A percentile compares a stretch with the other conserved stretches of the same genome.
These are phyloP conservation scores for Ilyonectria sp. DNA, from an alignment of 2,329 filamentous ascomycete genomes.

Conservation along the genomic window DNA sequence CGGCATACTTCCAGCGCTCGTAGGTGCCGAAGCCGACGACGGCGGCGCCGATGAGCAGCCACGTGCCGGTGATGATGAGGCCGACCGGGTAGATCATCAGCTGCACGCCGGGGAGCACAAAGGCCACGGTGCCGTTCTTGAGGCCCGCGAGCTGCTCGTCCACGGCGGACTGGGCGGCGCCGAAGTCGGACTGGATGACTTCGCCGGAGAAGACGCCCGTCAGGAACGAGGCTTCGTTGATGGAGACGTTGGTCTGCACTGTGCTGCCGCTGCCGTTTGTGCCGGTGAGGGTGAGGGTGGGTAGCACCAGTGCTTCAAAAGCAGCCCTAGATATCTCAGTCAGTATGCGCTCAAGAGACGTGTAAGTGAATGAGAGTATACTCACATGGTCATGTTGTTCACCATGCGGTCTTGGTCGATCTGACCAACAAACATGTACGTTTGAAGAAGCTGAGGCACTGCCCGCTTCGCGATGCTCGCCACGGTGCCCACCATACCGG, in stretches of 20 bases:
- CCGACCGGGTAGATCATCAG: constrained; percentile 80
- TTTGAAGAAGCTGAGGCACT: constrained; percentile 66
- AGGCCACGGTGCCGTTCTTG: constrained; percentile 70
- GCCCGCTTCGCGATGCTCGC: constrained; percentile 39
- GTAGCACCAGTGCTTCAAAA: constrained; percentile 76
- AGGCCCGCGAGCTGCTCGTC: constrained; percentile 62
- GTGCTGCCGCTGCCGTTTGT: constrained; percentile 64
- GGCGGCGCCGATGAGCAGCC: constrained; percentile 70
- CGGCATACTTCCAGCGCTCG: constrained; percentile 76
- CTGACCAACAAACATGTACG: constrained; percentile 78
- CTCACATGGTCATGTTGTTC: constrained; percentile 74
- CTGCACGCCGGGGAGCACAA: constrained; percentile 78
- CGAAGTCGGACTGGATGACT: constrained; percentile 66
- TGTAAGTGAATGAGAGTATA: constrained; percentile 26
- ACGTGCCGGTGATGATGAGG: constrained; percentile 75
- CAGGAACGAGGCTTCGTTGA: constrained; percentile 80
- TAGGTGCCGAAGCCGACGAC: constrained; percentile 77
- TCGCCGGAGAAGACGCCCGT: constrained; percentile 77
- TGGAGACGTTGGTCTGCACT: constrained; percentile 76
- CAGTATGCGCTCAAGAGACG: constrained; percentile 30
- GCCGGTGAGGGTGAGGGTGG: constrained; percentile 77
- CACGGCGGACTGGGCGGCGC: constrained; percentile 65
- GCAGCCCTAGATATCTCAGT: constrained; percentile 60
- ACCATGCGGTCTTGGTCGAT: constrained; percentile 72
- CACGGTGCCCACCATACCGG: constrained; percentile 42